Evolutionary conservation across 2,329 filamentous ascomycete species (phyloP), one percentile per base, ranked within the genome.

Genomic region (Alternaria atra): DNA sequence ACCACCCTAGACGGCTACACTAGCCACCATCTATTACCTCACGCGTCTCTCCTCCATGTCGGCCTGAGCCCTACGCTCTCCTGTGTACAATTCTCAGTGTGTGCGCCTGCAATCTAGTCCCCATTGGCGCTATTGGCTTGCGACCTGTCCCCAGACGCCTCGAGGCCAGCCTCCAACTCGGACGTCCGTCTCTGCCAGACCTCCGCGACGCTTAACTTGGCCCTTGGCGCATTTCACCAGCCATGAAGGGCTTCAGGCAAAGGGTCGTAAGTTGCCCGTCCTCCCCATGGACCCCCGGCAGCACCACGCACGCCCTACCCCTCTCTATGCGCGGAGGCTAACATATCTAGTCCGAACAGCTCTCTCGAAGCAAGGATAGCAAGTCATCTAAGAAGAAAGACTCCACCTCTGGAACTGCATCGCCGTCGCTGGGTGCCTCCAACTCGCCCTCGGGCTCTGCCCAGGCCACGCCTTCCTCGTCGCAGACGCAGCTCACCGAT

Each of bases 211-310:
- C 71, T 67, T 70, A 65, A 69, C 65, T 66, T 71, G 70, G 68
- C 62, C 63, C 64, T 64, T 71, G 72, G 75, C 74, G 73, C 74
- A 63, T 65, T 68, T 69, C 68, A 81, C 81, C 82, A 91, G 65
- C 86, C 82, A 97, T 98, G 94, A 97, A 97, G 85, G 91, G 93
- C 80, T 97, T 98, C 83, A 91, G 93, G 83, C 93, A 97, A 86
- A 92, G 92, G 91, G 93, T 97, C 86, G 93, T 97, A 89, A 86
- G 92, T 89, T 42, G 68, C 71, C 66, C 70, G 63, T 63, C 59
- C 58, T 69, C 66, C 68, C 63, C 62, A 63, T 63, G 48, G 25
- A 67, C 69, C 69, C 69, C 63, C 61, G 46, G 47, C 60, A 51
- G 63, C 66, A 68, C 68, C 67, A 64, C 65, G 60, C 58, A 32